Evolutionary conservation across 305 asterid genomes (phyloP).

Genomic region (Fraxinus latifolia): DNA sequence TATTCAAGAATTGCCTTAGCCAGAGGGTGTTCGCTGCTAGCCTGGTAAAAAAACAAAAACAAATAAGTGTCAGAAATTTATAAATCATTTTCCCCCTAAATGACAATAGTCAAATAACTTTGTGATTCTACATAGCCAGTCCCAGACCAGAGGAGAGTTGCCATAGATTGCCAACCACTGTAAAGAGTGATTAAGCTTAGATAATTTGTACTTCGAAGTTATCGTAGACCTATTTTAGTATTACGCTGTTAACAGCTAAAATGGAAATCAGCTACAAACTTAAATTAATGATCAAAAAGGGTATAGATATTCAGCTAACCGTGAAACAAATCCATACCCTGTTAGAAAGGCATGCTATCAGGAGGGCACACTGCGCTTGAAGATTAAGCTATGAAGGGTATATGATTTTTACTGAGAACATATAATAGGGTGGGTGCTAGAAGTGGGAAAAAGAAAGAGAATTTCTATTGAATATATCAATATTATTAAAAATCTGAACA

Average conservation of each 20-base stretch:
- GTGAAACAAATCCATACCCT: not conserved
- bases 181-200: not conserved
- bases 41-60: slow-evolving; percentile 44
- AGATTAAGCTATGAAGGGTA: not conserved
- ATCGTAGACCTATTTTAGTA: not conserved
- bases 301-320: not conserved
- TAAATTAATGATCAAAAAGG: not conserved
- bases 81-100: not conserved
- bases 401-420: not conserved
- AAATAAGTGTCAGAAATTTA: slow-evolving; percentile 18
- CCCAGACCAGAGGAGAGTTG: not conserved
- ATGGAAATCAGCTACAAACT: not conserved
- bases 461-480: not conserved
- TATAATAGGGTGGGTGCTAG: not conserved
- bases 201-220: not conserved
- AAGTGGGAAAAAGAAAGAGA: not conserved
- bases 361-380: not conserved
- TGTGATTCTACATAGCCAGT: not conserved
- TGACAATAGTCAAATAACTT: not conserved
- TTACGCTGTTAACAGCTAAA: not conserved
- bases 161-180: not conserved
- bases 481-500: not conserved
- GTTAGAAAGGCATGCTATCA: not conserved
- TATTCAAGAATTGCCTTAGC: slow-evolving; percentile 86
- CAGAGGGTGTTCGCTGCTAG: slow-evolving; percentile 96